Conservation (phyloP, 495 filamentous ascomycete genomes). For the Aspergillus steynii region DNA sequence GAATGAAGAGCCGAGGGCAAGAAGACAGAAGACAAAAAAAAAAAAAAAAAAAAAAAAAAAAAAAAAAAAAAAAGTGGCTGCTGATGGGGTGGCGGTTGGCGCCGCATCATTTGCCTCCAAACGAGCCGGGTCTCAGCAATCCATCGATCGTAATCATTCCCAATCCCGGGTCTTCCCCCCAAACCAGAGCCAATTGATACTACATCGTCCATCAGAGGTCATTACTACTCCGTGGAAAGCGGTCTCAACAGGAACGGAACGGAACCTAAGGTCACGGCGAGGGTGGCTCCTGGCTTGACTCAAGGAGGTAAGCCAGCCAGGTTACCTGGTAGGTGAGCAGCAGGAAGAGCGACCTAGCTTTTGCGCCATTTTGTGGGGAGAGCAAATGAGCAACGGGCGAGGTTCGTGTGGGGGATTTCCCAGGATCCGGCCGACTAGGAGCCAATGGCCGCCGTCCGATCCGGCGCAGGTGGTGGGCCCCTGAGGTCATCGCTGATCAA, state of each 20-base stretch:
- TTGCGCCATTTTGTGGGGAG: conserved; percentile 25
- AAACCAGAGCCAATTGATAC: too few species aligned
- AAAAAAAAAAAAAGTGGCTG: background rate
- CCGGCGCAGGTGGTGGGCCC: conserved; percentile 7
- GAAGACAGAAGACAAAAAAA: background rate
- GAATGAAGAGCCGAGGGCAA: background rate
- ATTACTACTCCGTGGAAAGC: too few species aligned
- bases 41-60: too few species aligned
- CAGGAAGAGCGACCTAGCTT: background rate
- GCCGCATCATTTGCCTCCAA: conserved; percentile 15
- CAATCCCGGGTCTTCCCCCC: background rate
- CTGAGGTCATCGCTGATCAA: conserved; percentile 7
- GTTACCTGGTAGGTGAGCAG: too few species aligned
- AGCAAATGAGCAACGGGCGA: conserved; percentile 12
- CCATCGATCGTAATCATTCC: background rate
- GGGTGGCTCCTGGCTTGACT: too few species aligned
- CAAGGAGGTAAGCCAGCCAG: too few species aligned
- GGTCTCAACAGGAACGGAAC: background rate
- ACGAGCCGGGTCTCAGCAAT: conserved; percentile 1
- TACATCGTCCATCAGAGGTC: too few species aligned
- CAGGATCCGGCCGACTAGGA: conserved; percentile 15
- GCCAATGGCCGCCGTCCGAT: conserved; percentile 18
- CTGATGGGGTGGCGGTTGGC: conserved; percentile 20
- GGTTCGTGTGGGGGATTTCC: conserved; percentile 29
- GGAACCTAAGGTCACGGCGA: background rate